phyloP scores from a whole-genome alignment of 768 basidiomycete genomes.

The Boletus reticulatus region DNA sequence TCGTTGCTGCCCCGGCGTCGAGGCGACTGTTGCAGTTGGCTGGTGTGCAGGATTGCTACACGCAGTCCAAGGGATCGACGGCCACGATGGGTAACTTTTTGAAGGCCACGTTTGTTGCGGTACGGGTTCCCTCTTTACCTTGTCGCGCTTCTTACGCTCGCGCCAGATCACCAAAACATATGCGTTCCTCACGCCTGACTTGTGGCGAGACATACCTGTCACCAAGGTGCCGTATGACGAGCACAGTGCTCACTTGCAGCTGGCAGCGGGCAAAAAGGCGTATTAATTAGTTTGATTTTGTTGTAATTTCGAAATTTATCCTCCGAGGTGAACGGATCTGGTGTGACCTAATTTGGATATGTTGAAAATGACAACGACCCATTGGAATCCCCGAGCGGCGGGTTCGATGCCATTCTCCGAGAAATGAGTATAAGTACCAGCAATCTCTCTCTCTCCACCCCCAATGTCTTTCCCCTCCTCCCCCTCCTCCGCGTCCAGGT shows the following conservation, averaged over 20 bases:
- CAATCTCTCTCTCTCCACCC: not conserved
- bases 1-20: conserved; percentile 97
- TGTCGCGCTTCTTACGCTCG: not conserved
- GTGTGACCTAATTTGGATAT: not conserved
- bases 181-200: conserved; percentile 95
- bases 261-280: conserved; percentile 74
- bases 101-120: conserved; percentile 93
- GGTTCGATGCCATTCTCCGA: conserved; percentile 7
- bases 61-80: conserved; percentile 96
- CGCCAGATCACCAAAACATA: conserved; percentile 94
- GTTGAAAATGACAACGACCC: no score
- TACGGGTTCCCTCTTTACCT: conserved; percentile 38
- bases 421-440: conserved; percentile 1
- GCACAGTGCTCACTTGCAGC: conserved; percentile 88
- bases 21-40: conserved; percentile 97
- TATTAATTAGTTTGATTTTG: conserved; percentile 50
- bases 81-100: conserved; percentile 99
- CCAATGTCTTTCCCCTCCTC: conserved; percentile 10
- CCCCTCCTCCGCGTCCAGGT: conserved; percentile 28
- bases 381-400: conserved; percentile 8
- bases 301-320: conserved; percentile 2
- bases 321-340: not conserved
- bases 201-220: conserved; percentile 93
- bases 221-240: conserved; percentile 93
- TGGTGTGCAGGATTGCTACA: conserved; percentile 97